A percentile compares a stretch with the other conserved stretches of the same genome.
These are phyloP conservation scores for Friedmanniomyces endolithicus DNA, from an alignment of 495 filamentous ascomycete genomes.

Conservation along the genomic window DNA sequence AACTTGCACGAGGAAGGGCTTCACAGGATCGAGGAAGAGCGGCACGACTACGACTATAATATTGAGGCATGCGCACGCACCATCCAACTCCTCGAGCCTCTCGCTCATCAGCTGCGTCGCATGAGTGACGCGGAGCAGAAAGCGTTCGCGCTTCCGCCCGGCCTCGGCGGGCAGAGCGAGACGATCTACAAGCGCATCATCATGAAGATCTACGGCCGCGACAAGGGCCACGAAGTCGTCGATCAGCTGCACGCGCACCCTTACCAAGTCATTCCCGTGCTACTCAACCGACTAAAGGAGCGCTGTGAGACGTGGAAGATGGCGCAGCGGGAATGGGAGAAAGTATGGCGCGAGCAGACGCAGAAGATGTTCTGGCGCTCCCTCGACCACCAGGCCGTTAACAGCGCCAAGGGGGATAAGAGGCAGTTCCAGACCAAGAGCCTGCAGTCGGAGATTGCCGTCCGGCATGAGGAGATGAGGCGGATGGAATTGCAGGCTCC, in stretches of 20 bases:
- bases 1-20: constrained; percentile 85
- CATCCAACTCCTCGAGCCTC: constrained; percentile 87
- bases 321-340: constrained; percentile 91
- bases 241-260: constrained; percentile 70
- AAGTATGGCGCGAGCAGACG: constrained; percentile 93
- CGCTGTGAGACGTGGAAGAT: constrained; percentile 96
- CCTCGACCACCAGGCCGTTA: constrained; percentile 82
- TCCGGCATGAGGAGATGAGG: constrained; percentile 68
- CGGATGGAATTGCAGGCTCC: neutral
- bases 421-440: constrained; percentile 80
- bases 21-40: constrained; percentile 93
- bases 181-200: constrained; percentile 92
- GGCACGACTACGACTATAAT: constrained; percentile 97
- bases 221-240: constrained; percentile 70
- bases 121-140: constrained; percentile 58
- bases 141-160: constrained; percentile 55
- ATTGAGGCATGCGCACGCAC: constrained; percentile 88
- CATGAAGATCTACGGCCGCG: constrained; percentile 93
- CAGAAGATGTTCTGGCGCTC: constrained; percentile 85
- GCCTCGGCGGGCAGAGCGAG: constrained; percentile 84
- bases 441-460: constrained; percentile 71
- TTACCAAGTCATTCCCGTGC: constrained; percentile 68
- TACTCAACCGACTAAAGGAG: constrained; percentile 76
- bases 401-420: constrained; percentile 67
- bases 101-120: constrained; percentile 72